Conservation (phyloP, 768 basidiomycete species). For the Coprinellus micaceus region DNA sequence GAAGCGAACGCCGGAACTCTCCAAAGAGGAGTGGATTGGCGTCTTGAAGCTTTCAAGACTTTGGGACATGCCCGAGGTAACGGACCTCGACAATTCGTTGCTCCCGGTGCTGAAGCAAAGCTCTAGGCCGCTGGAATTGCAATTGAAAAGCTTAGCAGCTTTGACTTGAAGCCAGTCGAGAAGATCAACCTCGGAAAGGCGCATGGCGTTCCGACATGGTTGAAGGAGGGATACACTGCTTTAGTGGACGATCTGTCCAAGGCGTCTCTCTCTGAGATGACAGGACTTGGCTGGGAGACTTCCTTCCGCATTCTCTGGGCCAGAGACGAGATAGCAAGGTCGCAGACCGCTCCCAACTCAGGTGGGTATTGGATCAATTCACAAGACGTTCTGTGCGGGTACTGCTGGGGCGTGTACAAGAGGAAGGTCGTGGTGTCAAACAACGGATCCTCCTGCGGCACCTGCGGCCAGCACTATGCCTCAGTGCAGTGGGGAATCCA, state of each 20-base stretch:
- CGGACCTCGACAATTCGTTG: not conserved
- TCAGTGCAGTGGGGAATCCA: not conserved
- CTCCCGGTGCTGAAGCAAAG: not conserved
- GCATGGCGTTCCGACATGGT: not conserved
- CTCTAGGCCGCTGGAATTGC: no score
- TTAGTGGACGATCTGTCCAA: not conserved
- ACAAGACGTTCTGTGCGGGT: not conserved
- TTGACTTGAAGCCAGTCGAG: not conserved
- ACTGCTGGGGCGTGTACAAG: not conserved
- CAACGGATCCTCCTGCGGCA: not conserved
- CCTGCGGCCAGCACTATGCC: not conserved
- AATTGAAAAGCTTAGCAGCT: not conserved
- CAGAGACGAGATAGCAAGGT: not conserved
- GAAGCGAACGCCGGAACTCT: not conserved
- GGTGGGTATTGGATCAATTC: not conserved
- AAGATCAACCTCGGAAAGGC: slow-evolving; percentile 1
- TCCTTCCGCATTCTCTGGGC: not conserved
- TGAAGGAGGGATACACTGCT: not conserved
- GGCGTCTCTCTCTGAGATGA: not conserved
- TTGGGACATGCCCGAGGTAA: slow-evolving; percentile 2
- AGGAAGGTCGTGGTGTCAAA: not conserved
- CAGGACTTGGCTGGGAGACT: not conserved
- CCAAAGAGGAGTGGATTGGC: not conserved
- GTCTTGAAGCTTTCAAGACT: not conserved
- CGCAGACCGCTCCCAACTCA: not conserved